Base-by-base conservation (phyloP, 2,329 filamentous ascomycete genomes). In the Aspergillus carbonarius region DNA sequence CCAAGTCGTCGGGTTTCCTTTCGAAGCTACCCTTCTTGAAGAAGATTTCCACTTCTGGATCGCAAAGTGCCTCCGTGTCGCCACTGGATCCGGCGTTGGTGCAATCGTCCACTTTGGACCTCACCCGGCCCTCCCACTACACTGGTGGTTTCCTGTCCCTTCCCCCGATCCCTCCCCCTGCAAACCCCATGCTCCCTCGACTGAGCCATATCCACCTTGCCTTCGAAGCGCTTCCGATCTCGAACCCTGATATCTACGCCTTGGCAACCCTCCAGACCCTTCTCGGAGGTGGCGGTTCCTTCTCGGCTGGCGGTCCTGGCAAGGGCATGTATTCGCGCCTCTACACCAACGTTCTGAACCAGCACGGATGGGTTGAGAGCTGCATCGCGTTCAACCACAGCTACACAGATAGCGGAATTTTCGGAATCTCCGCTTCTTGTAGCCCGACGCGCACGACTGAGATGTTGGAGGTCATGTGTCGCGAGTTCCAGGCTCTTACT, bases 311-410 rank as follows among this genome's bases (percentile, higher is more conserved):
- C 68, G 95, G 95, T 0, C 95, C 95, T 4, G 95, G 95, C 54
- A 99, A 99, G 81, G 95, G 95, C 74, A 99, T 99, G 95, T 98
- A 98, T 82, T 96, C 91, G 37, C 89, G 95, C 12, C 85, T 99
- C 8, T 99, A 97, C 82, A 98, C 93, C 63, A 96, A 97, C 74
- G 93, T 98, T 0, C 85, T 99, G 53, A 99, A 99, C 81, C 93
- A 98, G 78, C 88, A 96, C 78, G 92, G 90, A 67, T 99, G 93
- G 93, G 92, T 99, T 25, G 95, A 99, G 79, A 93, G 88, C 60
- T 98, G 95, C 78, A 84, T 96, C 53, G 90, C 93, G 30, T 98
- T 98, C 82, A 98, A 98, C 82, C 93, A 98, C 82, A 91, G 90
- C 48, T 99, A 99, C 83, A 95, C 91, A 0, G 95, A 99, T 76